phyloP scores from a whole-genome alignment of 768 basidiomycete genomes.

The Mycena galericulata region DNA sequence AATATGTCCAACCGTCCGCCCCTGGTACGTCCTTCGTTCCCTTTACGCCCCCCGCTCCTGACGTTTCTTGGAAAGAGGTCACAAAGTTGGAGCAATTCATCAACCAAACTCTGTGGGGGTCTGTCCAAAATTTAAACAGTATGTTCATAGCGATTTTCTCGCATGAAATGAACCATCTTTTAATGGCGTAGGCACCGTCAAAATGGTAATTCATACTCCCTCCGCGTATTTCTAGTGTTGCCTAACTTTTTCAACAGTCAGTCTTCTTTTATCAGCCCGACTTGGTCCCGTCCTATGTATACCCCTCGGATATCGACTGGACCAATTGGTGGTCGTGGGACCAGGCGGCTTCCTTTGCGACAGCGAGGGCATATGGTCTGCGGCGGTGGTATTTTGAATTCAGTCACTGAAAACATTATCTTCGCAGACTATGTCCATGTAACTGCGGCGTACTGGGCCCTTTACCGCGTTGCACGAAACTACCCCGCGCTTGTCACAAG shows the following conservation, averaged over 20 bases:
- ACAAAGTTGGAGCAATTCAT: slow-evolving; percentile 63
- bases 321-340: slow-evolving; percentile 72
- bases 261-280: slow-evolving; percentile 66
- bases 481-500: slow-evolving; percentile 62
- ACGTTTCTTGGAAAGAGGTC: slow-evolving; percentile 61
- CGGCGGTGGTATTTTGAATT: too few relatives aligned
- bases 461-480: slow-evolving; percentile 69
- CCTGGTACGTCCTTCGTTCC: slow-evolving; percentile 28
- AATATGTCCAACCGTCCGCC: slow-evolving; percentile 65
- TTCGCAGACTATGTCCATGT: slow-evolving; percentile 66
- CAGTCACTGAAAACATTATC: too few relatives aligned
- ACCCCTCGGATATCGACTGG: slow-evolving; percentile 62
- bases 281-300: slow-evolving; percentile 58
- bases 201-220: slow-evolving; percentile 56
- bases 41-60: too few relatives aligned
- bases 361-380: slow-evolving; percentile 66
- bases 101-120: slow-evolving; percentile 59
- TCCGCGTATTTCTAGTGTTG: neutral
- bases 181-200: slow-evolving; percentile 56
- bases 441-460: slow-evolving; percentile 65
- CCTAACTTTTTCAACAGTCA: slow-evolving; percentile 43
- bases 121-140: slow-evolving; percentile 64
- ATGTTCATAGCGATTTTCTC: neutral
- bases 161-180: neutral
- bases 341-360: slow-evolving; percentile 58